These are phyloP conservation scores for Trichophyton schoenleinii DNA, from an alignment of 2,329 filamentous ascomycete genomes.

Conservation along the genomic window DNA sequence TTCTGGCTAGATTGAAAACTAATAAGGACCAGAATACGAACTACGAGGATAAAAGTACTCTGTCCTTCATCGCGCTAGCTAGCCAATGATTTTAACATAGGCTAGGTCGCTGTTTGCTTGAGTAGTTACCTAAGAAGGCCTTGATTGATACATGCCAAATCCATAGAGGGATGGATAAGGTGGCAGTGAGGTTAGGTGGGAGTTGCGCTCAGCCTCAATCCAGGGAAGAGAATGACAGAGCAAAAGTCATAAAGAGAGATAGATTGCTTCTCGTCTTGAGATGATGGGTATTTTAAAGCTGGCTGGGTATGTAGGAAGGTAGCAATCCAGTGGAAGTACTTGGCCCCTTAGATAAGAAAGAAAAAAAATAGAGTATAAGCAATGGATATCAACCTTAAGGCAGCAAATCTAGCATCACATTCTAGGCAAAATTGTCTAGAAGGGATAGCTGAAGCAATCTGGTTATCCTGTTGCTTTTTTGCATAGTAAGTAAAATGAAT, in stretches of 20 bases:
- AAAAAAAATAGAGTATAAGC: background rate
- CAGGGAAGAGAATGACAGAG: background rate
- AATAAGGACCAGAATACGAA: background rate
- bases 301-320: background rate
- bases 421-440: background rate
- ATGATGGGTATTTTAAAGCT: background rate
- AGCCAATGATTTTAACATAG: background rate
- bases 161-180: background rate
- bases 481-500: background rate
- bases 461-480: background rate
- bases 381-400: background rate
- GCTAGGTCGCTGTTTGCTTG: background rate
- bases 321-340: background rate
- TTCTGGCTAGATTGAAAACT: too few species aligned
- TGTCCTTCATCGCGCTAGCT: background rate
- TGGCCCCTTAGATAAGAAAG: background rate
- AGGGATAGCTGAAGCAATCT: background rate
- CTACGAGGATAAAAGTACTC: background rate
- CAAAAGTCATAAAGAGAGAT: background rate
- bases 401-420: background rate
- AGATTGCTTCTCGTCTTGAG: background rate
- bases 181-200: too few species aligned
- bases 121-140: background rate
- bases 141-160: background rate
- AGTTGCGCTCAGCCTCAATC: background rate